Evolutionary conservation across 129 eudicot species (phyloP), one percentile per base, ranked within the genome.

Genomic region (Deinandra increscens): DNA sequence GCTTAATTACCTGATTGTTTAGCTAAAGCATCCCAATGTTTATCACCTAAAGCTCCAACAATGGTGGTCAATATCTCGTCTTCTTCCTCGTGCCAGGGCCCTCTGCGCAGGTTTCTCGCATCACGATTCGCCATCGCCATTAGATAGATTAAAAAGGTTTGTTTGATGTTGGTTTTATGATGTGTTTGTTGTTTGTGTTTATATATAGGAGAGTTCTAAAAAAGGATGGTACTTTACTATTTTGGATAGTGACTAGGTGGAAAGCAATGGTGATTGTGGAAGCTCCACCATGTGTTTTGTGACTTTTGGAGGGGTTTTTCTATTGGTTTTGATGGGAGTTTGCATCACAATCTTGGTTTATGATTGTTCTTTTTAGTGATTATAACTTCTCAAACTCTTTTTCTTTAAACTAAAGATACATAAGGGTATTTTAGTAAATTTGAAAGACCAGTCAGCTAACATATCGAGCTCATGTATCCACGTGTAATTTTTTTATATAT

Each of bases 21-120:
- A 56, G 97, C 97, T 58, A 91, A 73, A 34, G 93, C 83, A 78
- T 91, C 97, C 97, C 96, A 91, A 49, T 86, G 81, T 18, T 77
- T 74, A 55, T 84, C 90, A 29, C 97, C 96, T 60, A 85, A 76
- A 78, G 75, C 77, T 59, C 74, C 79, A 4, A 91, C 84, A 64
- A 74, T 63, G 9, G 70, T 67, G 31, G 81, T 64, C 62, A 91
- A 60, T 48, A 39, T 72, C 18, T 85, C 77, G 34, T 91, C 96
- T 67, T 91, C 97, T 61, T 88, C 90, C 51, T 85, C 90, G 11
- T 72, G 69, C 97, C 97, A 91, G 45, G 88, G 87, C 58, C 97
- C 97, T 79, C 78, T 88, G 31, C 93, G 95, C 66, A 85, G 12
- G 39, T 60, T 76, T 37, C 68, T 74, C 61, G 64, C 82, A 61